Evolutionary conservation across 176 grass and related monocot species (phyloP).

Genomic region (Hyparrhenia diplandra): DNA sequence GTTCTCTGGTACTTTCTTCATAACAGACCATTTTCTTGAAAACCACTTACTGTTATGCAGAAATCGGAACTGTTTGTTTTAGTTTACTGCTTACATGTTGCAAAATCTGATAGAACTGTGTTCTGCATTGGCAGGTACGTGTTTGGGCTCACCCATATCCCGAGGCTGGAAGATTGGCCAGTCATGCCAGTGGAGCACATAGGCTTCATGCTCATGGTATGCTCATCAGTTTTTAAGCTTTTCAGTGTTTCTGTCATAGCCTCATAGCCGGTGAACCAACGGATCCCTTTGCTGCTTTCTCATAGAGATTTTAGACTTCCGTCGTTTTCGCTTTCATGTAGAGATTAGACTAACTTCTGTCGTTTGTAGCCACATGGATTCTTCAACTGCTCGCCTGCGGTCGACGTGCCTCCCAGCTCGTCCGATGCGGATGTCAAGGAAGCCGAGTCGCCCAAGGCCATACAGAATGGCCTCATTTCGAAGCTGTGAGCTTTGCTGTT

Average conservation of each 20-base stretch:
- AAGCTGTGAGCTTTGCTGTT: slow-evolving; percentile 58
- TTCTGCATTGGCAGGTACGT: slow-evolving; percentile 58
- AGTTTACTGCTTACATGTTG: not conserved
- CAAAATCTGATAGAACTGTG: not conserved
- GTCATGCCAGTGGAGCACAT: slow-evolving; percentile 98
- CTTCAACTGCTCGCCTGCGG: slow-evolving; percentile 96
- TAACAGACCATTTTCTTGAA: not conserved
- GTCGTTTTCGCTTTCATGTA: too few species aligned
- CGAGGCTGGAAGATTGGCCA: slow-evolving; percentile 96
- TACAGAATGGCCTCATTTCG: slow-evolving; percentile 65
- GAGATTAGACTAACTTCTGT: not conserved
- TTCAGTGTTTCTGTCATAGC: not conserved
- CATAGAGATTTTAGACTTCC: not conserved
- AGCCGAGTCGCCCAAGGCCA: slow-evolving; percentile 59
- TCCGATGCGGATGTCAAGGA: slow-evolving; percentile 78
- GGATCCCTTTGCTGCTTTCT: not conserved
- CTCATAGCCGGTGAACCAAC: not conserved
- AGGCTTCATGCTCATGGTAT: slow-evolving; percentile 99
- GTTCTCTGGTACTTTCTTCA: slow-evolving; percentile 71
- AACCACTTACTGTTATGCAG: not conserved
- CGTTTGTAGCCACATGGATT: slow-evolving; percentile 78
- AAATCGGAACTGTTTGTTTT: not conserved
- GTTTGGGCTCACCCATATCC: slow-evolving; percentile 95
- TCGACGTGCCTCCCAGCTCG: slow-evolving; percentile 75
- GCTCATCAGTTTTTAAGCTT: not conserved